phyloP scores from a whole-genome alignment of 441 rosid genomes.

The Caryocar brasiliense region DNA sequence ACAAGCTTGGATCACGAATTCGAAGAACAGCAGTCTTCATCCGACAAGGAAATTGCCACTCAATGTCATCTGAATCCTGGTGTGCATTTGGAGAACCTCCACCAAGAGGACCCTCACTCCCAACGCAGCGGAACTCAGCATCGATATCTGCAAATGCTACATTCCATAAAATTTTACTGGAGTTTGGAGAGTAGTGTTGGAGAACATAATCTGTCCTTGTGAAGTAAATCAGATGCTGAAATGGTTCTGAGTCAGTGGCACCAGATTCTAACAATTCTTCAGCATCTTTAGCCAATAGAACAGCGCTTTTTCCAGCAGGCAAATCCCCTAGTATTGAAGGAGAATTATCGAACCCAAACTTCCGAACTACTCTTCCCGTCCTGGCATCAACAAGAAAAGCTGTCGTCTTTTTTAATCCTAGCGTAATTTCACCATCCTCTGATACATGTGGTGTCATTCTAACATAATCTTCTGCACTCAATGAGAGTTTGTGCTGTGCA shows the following conservation, averaged over 20 bases:
- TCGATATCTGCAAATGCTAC: conserved; percentile 67
- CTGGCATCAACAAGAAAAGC: conserved; percentile 57
- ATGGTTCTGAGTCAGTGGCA: conserved; percentile 18
- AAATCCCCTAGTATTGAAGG: conserved; percentile 19
- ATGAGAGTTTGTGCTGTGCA: conserved; percentile 34
- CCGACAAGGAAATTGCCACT: conserved; percentile 42
- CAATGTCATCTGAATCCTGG: conserved; percentile 19
- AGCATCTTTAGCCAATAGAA: conserved; percentile 30
- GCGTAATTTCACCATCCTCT: conserved; percentile 53
- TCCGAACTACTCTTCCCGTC: conserved; percentile 53
- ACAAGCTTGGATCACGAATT: conserved; percentile 34
- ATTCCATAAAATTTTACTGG: conserved; percentile 66
- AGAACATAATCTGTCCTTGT: conserved; percentile 66
- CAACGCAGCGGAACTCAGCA: conserved; percentile 61
- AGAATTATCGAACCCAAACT: conserved; percentile 35
- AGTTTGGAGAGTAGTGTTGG: conserved; percentile 50
- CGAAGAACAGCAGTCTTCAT: conserved; percentile 42
- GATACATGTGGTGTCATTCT: conserved; percentile 40
- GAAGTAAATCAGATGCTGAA: conserved; percentile 40
- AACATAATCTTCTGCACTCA: conserved; percentile 51
- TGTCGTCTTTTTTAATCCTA: conserved; percentile 58
- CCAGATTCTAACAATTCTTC: conserved; percentile 32
- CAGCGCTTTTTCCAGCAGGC: conserved; percentile 26
- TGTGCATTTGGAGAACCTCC: conserved; percentile 21
- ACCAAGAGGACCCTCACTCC: conserved; percentile 15